Evolutionary conservation across 2,329 filamentous ascomycete genomes (phyloP), one percentile per base, ranked within the genome.

Genomic region (Aspergillus sergii): DNA sequence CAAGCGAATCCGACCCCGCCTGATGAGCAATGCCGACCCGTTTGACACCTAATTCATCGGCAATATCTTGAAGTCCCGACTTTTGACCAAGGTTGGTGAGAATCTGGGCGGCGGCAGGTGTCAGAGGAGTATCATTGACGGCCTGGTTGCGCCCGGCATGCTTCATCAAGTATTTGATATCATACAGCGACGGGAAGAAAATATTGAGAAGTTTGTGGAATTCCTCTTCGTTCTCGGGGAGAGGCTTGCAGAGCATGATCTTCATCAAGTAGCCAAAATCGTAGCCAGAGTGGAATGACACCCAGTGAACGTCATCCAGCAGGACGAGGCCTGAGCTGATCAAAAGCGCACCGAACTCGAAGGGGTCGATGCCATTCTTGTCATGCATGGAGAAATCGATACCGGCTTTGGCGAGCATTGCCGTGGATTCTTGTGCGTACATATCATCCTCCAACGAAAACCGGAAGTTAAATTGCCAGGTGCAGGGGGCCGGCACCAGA

Each of bases 401-500:
- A n/a, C 95, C 95, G 2, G 93, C 92, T 72, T 92, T 90, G 70
- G 93, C 90, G 23, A 98, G 86, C 71, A 96, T 93, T 68, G 95
- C 91, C 69, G 97, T 97, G 19, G 93, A 97, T 62, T 93, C 91
- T 75, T 97, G 91, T 67, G 96, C 95, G 80, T 96, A 98, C 95
- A 99, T 99, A 80, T 99, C 95, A 45, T 94, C 89, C 69, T 95
- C 91, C 11, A 97, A 85, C 1, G 93, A 95, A 79, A 98, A 99
- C 71, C 94, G 91, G 81, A 99, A 99, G 83, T 99, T 98, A 85
- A 99, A 99, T 71, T 97, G 94, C 95, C 95, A 99, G 21, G 94
- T 96, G 75, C 91, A 96, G 19, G 92, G 94, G 63, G 93, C 89
- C 41, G 78, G 78, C n/a, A 83, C 75, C 59, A 86, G 80, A 66